Evolutionary conservation across 352 stramenopile species (phyloP), one percentile per base, ranked within the genome.

Genomic region (Phytophthora aleatoria): DNA sequence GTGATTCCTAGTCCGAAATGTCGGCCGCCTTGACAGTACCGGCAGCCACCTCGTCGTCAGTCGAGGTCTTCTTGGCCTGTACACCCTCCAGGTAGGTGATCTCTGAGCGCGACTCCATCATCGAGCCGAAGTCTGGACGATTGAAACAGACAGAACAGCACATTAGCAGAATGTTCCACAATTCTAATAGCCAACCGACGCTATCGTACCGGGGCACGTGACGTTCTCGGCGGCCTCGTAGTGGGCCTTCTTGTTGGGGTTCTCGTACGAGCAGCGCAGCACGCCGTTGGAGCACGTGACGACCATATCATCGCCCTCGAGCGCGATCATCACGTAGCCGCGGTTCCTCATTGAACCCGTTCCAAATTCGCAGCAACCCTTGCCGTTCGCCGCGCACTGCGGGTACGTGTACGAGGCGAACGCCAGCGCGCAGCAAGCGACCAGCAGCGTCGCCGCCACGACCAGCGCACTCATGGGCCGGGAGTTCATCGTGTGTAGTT

Each of bases 41-140:
- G 9, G 61, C 69, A 13, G 24, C 41, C 3, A 44, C 43, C 24
- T 69, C 61, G 39, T 50, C 38, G 41, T 67, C 56, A 26, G 28
- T 28, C 9, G 50, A 45, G 2, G 41, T 47, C 35, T 41, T 56
- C 0, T 35, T 27, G 13, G 47, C 33, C 48, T 76, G 61, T 13
- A 77, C 77, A 47, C 77, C 77, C 15, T 74, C 75, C 16, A 87
- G 44, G 50, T 81, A 87, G 28, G 73, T 74, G 52, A 87, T 57
- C 50, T 76, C 69, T 10, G 77, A 79, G 20, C 83, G 79, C 43
- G 79, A 85, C 55, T 91, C 83, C 53, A 89, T 81, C 27, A 90
- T 60, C 39, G 68, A 61, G n/a, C 57, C n/a, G 43, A 91, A 89
- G 51, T 87, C 83, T 89, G 39, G n/a, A 12, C 1, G 13, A 16